Base-by-base conservation (phyloP, 208 protist species). In the Acanthamoeba culbertsoni region DNA sequence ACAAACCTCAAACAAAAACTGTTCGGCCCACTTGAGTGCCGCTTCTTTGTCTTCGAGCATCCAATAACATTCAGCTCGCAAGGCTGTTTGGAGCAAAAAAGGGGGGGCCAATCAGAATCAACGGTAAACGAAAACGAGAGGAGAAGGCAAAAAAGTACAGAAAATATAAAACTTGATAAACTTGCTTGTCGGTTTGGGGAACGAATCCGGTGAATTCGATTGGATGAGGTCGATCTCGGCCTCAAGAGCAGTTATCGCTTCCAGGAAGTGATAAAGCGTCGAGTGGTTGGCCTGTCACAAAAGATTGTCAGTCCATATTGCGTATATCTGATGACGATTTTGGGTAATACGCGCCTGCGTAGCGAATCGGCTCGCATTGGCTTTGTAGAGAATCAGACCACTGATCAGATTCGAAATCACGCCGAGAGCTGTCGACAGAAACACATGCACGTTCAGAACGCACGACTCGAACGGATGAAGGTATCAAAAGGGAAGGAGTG, bases 141-240 rank as follows among this genome's bases (percentile, higher is more conserved):
- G 59, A 35, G 35, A 0, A 28, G 3, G 37, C 51, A n/a, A 59
- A 59, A 59, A 20, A 3, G 42, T 51, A 79, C 68, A 43, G 42
- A 48, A 79, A 23, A 57, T 65, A 31, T 89, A 89, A 63, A 89
- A 89, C 12, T 57, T 63, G 40, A 89, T 89, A 31, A 89, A 89
- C 42, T 89, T 89, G 45, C 53, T 63, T 16, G 53, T 63, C 35
- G 51, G 45, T 31, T 65, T 65, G 28, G 79, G 79, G 53, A 89
- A 63, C 10, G 79, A n/a, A 48, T 89, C 48, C 35, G 53, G 33
- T 10, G 79, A 63, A 31, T 63, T 89, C 26, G 45, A 65, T 23
- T 89, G 79, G 40, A 89, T 89, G 53, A 63, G 53, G 53, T 63
- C 28, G 53, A 89, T 89, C 79, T 89, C 79, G 48, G 51, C 51